Base-by-base conservation (phyloP, 345 rosid species). In the Trapa bicornis region DNA sequence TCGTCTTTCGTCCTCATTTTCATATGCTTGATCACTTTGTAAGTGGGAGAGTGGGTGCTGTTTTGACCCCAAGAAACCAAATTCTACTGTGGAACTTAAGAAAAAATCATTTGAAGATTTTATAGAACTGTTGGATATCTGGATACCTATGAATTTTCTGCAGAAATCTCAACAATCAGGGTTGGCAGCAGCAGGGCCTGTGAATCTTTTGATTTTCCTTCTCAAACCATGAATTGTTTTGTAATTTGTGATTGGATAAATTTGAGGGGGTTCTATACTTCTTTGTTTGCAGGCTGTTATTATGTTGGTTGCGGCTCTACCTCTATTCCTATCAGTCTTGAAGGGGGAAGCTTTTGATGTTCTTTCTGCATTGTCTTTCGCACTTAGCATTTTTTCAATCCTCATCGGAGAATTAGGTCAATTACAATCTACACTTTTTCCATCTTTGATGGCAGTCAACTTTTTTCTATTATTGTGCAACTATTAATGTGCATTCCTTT, bases 321-420 rank as follows among this genome's bases (percentile, higher is more conserved):
- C 45, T 65, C 70, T 77, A n/a, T 67, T 69, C 73, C n/a, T 77
- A 17, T 54, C 77, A 62, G 48, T 69, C 32, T 67, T 66, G 38
- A 72, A 71, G 43, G 66, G 70, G 63, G 66, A 35, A 36, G 64
- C 1, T 22, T 47, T 13, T 0, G 38, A 77, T 62, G 52, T 36
- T 10, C 65, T 76, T 68, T 45, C 80, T 65, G 64, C 82, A 71
- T 75, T 80, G 11, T 73, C 84, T 72, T 72, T 79, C 68, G 79
- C 72, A 38, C 32, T 64, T 61, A 87, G 88, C 1, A 74, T 81
- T 6, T 22, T 82, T 37, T 80, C 82, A 67, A 72, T 89, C 63
- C 52, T 86, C 6, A 61, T 80, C 32, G 96, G 87, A 74, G 91
- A 86, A 65, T 70, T 86, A 45, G 94, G 96, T 89, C 56, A 37